Evolutionary conservation across 495 filamentous ascomycete species (phyloP).

Genomic region (Antarctomyces pellizariae): DNA sequence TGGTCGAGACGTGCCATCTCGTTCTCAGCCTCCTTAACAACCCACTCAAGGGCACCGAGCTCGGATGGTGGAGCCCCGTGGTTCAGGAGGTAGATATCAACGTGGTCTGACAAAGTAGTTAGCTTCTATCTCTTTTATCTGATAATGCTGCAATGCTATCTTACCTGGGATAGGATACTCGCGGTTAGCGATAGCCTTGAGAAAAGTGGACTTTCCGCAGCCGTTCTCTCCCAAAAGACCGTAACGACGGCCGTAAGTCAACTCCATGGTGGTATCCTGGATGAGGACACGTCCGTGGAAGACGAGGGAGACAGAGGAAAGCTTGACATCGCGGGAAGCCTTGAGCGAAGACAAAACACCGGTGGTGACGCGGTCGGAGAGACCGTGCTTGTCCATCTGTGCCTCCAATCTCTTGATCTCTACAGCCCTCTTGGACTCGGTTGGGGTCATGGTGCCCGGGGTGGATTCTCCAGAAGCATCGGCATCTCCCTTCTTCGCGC

Average conservation of each 20-base stretch:
- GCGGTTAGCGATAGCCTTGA: conserved; percentile 82
- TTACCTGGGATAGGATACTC: conserved; percentile 90
- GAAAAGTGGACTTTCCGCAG: conserved; percentile 88
- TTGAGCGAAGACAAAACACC: conserved; percentile 77
- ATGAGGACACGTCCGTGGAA: conserved; percentile 97
- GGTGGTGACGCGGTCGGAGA: conserved; percentile 95
- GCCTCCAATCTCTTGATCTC: conserved; percentile 46
- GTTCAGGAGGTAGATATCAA: conserved; percentile 97
- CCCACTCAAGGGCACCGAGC: conserved; percentile 85
- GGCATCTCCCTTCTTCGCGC: conserved; percentile 43
- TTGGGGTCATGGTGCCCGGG: conserved; percentile 45
- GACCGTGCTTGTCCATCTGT: conserved; percentile 86
- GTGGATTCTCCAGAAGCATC: conserved; percentile 38
- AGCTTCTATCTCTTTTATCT: too few relatives aligned
- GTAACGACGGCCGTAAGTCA: conserved; percentile 83
- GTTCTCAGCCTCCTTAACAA: conserved; percentile 82
- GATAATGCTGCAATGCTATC: too few relatives aligned
- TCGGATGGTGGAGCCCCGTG: conserved; percentile 86
- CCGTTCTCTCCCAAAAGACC: conserved; percentile 96
- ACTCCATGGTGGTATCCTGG: conserved; percentile 75
- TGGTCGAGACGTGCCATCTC: conserved; percentile 79
- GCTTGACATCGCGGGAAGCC: conserved; percentile 80
- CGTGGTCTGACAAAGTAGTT: too few relatives aligned
- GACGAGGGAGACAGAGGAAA: conserved; percentile 75
- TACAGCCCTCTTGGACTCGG: conserved; percentile 45